Evolutionary conservation across 2,329 filamentous ascomycete species (phyloP), one percentile per base, ranked within the genome.

Genomic region (Pezicula carpinea): DNA sequence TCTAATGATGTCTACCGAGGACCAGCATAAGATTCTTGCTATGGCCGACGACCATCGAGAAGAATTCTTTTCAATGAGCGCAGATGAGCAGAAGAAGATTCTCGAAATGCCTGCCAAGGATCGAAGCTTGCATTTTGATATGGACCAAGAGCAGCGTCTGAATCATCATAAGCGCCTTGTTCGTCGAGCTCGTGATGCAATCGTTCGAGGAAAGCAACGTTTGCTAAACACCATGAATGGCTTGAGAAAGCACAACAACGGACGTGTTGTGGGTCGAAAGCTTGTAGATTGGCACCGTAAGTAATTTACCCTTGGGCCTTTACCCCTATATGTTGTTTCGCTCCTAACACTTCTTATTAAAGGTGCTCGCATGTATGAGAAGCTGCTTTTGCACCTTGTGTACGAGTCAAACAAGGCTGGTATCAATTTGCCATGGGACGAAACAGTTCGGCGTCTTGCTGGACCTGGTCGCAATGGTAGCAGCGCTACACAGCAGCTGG

Each of bases 361-460:
- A 76, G 72, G 69, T 1, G 66, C 69, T 8, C 66, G 71, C 8
- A 75, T 75, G 69, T 59, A 63, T 0, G 72, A 75, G 32, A 75
- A 74, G 54, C 52, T 73, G 0, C 47, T 74, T 0, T 58, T 74
- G 1, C 56, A 66, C 46, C 51, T 73, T 0, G 58, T 67, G 10
- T 74, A 70, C 29, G 72, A 74, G 52, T 65, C 47, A 15, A 51
- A 55, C 7, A 44, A 46, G n/a, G 23, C 36, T 22, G 34, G 41
- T 8, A 35, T 52, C 35, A 6, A 23, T 2, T 35, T 62, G 5
- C 61, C 61, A 19, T 63, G 59, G 60, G 53, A 59, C 18, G 43
- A 49, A 3, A 44, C 54, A 11, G 55, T 59, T 10, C 53, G 59
- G n/a, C 53, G 61, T n/a, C 39, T 62, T 1, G 35, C 38, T 10